Evolutionary conservation across 2,329 filamentous ascomycete species (phyloP).

Genomic region (Pezicula carpinea): DNA sequence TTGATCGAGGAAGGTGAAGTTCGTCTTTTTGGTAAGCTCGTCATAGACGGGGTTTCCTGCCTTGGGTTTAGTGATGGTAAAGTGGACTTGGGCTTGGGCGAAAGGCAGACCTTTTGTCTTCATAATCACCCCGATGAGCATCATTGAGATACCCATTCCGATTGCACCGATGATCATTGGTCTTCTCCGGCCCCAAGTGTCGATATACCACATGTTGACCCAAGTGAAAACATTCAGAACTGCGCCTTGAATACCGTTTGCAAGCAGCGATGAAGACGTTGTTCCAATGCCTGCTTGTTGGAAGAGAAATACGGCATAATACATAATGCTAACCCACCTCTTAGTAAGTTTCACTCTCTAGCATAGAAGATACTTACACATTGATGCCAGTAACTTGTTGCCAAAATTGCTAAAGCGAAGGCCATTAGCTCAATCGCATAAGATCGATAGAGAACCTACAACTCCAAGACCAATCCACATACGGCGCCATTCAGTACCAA

Average conservation of each 20-base stretch:
- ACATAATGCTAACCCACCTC: no score
- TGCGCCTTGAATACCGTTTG: slow-evolving; percentile 26
- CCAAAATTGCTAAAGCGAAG: slow-evolving; percentile 17
- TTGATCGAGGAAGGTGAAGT: slow-evolving; percentile 15
- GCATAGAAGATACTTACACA: slow-evolving; percentile 11
- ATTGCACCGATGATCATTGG: slow-evolving; percentile 25
- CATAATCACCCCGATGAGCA: slow-evolving; percentile 25
- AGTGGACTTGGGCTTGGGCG: not conserved
- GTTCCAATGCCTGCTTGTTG: no score
- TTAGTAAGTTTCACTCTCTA: no score
- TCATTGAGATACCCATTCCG: slow-evolving; percentile 26
- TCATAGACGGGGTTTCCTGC: slow-evolving; percentile 17
- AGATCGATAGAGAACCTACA: slow-evolving; percentile 7
- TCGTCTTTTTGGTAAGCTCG: slow-evolving; percentile 19
- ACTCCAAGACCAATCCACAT: slow-evolving; percentile 22
- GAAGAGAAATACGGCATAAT: no score
- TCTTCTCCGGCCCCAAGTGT: slow-evolving; percentile 25
- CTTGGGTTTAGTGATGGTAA: not conserved
- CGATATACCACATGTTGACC: slow-evolving; percentile 27
- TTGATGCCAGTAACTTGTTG: slow-evolving; percentile 22
- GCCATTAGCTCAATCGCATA: not conserved
- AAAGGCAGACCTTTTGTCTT: slow-evolving; percentile 18
- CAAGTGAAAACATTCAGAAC: slow-evolving; percentile 27
- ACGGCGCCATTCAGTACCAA: slow-evolving; percentile 15
- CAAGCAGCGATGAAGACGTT: slow-evolving; percentile 18